Evolutionary conservation across 768 basidiomycete genomes (phyloP).

Genomic region (Mycena polygramma): DNA sequence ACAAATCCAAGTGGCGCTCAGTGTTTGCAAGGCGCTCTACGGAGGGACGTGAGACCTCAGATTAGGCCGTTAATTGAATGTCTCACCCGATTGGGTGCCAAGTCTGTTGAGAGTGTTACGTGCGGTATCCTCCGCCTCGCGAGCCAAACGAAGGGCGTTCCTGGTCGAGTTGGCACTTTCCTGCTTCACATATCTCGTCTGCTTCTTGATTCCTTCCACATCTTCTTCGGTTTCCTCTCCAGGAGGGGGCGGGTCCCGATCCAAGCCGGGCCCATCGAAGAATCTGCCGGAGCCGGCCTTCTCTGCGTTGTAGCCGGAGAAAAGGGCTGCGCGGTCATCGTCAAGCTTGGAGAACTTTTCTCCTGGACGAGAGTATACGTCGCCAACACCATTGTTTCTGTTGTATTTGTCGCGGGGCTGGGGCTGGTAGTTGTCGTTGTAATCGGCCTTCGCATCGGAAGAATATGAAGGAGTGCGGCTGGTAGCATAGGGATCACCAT

Average conservation of each 20-base stretch:
- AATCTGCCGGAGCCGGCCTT: conserved; percentile 74
- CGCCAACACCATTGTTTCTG: conserved; percentile 68
- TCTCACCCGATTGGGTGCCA: conserved; percentile 93
- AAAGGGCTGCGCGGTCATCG: conserved; percentile 79
- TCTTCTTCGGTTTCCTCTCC: conserved; percentile 89
- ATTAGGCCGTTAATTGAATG: not conserved
- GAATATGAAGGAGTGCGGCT: conserved; percentile 42
- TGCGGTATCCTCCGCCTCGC: conserved; percentile 98
- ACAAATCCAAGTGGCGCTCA: conserved; percentile 93
- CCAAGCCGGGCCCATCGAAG: conserved; percentile 70
- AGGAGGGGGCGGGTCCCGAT: conserved; percentile 59
- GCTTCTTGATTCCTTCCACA: conserved; percentile 94
- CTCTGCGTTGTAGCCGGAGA: conserved; percentile 78
- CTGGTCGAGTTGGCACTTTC: conserved; percentile 90
- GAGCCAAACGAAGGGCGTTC: conserved; percentile 92
- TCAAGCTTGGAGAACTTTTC: conserved; percentile 61
- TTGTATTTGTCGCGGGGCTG: conserved; percentile 66
- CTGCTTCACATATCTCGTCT: conserved; percentile 91
- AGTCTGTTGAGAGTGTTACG: conserved; percentile 85
- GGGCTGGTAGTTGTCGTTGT: conserved; percentile 24
- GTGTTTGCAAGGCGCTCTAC: conserved; percentile 92
- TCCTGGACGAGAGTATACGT: conserved; percentile 71
- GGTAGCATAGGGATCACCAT: conserved; percentile 68
- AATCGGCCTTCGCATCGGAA: conserved; percentile 33
- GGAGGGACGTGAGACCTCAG: conserved; percentile 27